Percentiles rank a stretch among this genome's conserved stretches.
These are phyloP conservation scores for Aspergillus terreus DNA, from an alignment of 2,329 filamentous ascomycete species.

Conservation along the genomic window DNA sequence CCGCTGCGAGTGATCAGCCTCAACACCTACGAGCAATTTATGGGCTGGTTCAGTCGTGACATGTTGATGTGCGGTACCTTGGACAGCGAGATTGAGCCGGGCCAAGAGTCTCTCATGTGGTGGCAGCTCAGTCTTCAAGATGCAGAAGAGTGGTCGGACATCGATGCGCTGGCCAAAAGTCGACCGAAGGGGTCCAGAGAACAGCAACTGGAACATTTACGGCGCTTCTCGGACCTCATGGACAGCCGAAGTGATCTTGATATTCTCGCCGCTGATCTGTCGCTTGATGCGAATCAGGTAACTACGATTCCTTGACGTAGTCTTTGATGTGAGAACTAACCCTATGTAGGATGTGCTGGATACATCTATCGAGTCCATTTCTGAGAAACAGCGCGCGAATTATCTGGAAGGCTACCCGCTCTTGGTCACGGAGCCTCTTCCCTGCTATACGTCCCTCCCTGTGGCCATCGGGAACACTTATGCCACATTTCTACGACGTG, in stretches of 20 bases:
- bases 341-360: slow-evolving; percentile 53
- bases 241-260: slow-evolving; percentile 37
- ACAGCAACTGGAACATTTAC: slow-evolving; percentile 26
- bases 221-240: slow-evolving; percentile 25
- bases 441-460: slow-evolving; percentile 43
- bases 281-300: slow-evolving; percentile 27
- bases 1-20: slow-evolving; percentile 75
- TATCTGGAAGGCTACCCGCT: slow-evolving; percentile 54
- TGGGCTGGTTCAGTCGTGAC: slow-evolving; percentile 72
- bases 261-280: slow-evolving; percentile 27
- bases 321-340: slow-evolving; percentile 13
- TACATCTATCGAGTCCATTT: slow-evolving; percentile 57
- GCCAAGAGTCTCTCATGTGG: slow-evolving; percentile 62
- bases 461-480: slow-evolving; percentile 32
- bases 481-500: slow-evolving; percentile 25
- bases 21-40: slow-evolving; percentile 70
- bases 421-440: slow-evolving; percentile 48
- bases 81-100: slow-evolving; percentile 58
- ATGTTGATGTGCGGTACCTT: slow-evolving; percentile 39
- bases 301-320: slow-evolving; percentile 5
- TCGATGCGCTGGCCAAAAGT: slow-evolving; percentile 32
- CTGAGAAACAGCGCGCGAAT: slow-evolving; percentile 50
- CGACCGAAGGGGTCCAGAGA: slow-evolving; percentile 11
- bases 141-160: slow-evolving; percentile 47
- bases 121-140: slow-evolving; percentile 65